These are phyloP conservation scores for Cladophialophora psammophila DNA, from an alignment of 2,329 filamentous ascomycete species.

Conservation along the genomic window DNA sequence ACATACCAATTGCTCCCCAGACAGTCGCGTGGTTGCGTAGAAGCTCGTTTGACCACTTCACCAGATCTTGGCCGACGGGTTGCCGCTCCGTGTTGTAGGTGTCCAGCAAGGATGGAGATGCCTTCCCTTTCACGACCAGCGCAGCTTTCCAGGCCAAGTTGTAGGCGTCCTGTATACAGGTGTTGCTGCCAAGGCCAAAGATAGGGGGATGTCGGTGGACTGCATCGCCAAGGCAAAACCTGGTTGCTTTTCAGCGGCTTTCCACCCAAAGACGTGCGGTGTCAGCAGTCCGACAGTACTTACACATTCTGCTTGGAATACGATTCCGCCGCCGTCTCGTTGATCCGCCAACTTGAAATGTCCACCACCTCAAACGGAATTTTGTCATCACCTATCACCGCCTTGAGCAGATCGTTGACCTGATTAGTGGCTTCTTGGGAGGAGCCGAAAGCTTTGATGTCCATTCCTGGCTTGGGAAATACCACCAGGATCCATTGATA, in stretches of 20 bases:
- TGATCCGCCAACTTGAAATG: conserved; percentile 65
- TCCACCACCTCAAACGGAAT: conserved; percentile 59
- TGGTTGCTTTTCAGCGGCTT: conserved; percentile 59
- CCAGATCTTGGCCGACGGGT: conserved; percentile 50
- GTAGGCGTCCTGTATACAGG: conserved; percentile 48
- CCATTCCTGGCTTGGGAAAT: conserved; percentile 51
- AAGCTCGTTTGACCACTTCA: conserved; percentile 66
- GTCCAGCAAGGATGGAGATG: conserved; percentile 40
- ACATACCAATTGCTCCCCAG: conserved; percentile 56
- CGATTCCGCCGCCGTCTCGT: conserved; percentile 65
- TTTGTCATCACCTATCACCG: conserved; percentile 63
- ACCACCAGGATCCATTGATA: conserved; percentile 67
- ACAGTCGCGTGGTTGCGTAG: conserved; percentile 60
- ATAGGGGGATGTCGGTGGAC: conserved; percentile 48
- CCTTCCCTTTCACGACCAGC: conserved; percentile 45
- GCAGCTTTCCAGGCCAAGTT: conserved; percentile 50
- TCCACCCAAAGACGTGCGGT: conserved; percentile 61
- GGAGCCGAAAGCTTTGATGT: conserved; percentile 49
- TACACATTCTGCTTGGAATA: conserved; percentile 58
- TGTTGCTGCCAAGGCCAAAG: conserved; percentile 49
- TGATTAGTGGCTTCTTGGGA: conserved; percentile 48
- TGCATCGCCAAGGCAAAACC: conserved; percentile 42
- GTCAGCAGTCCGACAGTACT: conserved; percentile 42
- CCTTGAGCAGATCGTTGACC: conserved; percentile 54
- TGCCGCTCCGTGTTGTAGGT: conserved; percentile 47